phyloP scores from a whole-genome alignment of 1,284 basidiomycete species.

The Moesziomyces globuligerus region DNA sequence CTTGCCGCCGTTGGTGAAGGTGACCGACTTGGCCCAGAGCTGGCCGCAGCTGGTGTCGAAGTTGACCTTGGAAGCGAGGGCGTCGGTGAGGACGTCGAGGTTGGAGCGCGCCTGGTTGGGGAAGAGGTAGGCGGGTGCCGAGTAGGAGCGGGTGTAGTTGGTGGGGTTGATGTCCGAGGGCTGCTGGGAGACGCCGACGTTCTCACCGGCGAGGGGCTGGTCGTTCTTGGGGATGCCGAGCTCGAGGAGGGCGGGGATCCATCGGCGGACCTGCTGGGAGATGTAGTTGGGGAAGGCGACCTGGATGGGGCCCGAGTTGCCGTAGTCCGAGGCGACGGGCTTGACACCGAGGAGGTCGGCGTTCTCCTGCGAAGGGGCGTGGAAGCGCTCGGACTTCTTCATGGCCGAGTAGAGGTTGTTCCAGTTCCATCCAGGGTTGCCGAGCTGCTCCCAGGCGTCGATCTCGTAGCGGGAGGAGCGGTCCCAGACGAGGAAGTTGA shows the following conservation, averaged over 20 bases:
- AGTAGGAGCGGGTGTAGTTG: conserved; percentile 63
- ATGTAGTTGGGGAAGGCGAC: conserved; percentile 61
- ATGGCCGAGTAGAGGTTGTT: conserved; percentile 67
- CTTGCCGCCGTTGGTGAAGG: conserved; percentile 44
- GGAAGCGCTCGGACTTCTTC: conserved; percentile 67
- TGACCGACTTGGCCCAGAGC: conserved; percentile 47
- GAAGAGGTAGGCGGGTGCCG: conserved; percentile 59
- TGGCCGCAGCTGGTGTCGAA: conserved; percentile 22
- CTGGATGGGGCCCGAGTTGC: conserved; percentile 57
- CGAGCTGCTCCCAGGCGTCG: conserved; percentile 61
- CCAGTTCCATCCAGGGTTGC: conserved; percentile 66
- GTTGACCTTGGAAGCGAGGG: conserved; percentile 56
- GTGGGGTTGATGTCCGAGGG: conserved; percentile 58
- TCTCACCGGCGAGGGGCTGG: conserved; percentile 55
- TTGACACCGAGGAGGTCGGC: conserved; percentile 48
- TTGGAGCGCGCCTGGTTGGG: conserved; percentile 53
- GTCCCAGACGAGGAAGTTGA: conserved; percentile 68
- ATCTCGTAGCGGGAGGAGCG: conserved; percentile 63
- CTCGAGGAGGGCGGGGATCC: conserved; percentile 43
- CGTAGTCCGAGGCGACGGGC: conserved; percentile 58
- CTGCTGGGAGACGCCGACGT: conserved; percentile 59
- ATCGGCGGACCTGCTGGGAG: conserved; percentile 49
- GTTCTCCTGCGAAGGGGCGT: conserved; percentile 54
- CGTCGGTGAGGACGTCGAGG: conserved; percentile 54
- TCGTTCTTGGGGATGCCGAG: conserved; percentile 53